These are phyloP conservation scores for Moringa oleifera DNA, from an alignment of 345 rosid genomes.

Conservation along the genomic window DNA sequence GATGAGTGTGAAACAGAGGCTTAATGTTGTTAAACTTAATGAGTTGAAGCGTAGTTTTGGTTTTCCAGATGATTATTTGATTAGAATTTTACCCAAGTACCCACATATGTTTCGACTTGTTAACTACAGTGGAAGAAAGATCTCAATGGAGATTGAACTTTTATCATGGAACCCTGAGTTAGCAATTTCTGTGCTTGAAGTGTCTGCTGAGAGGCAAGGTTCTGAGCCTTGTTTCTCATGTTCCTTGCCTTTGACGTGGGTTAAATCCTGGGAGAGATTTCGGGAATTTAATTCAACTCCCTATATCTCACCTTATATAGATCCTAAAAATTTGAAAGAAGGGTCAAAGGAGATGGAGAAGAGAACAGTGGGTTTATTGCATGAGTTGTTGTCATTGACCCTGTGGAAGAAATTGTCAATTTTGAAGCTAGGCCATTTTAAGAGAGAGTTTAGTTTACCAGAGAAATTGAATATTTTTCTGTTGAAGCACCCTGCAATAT, in stretches of 20 bases:
- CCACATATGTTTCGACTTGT: slow-evolving; percentile 54
- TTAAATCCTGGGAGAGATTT: slow-evolving; percentile 70
- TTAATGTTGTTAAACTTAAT: slow-evolving; percentile 62
- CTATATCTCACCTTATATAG: slow-evolving; percentile 68
- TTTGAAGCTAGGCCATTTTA: slow-evolving; percentile 74
- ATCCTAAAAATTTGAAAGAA: slow-evolving; percentile 32
- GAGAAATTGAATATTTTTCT: slow-evolving; percentile 71
- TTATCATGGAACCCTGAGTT: slow-evolving; percentile 61
- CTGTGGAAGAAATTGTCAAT: slow-evolving; percentile 87
- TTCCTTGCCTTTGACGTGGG: slow-evolving; percentile 71
- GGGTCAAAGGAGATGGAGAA: slow-evolving; percentile 77
- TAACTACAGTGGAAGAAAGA: slow-evolving; percentile 70
- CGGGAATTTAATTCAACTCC: slow-evolving; percentile 63
- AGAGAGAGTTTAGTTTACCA: slow-evolving; percentile 67
- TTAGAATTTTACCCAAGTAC: slow-evolving; percentile 68
- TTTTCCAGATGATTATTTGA: slow-evolving; percentile 72
- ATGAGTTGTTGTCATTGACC: slow-evolving; percentile 70
- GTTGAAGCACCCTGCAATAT: slow-evolving; percentile 75
- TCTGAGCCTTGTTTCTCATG: slow-evolving; percentile 55
- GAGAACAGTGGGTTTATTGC: slow-evolving; percentile 66
- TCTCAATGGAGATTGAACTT: slow-evolving; percentile 91
- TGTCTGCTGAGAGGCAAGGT: slow-evolving; percentile 40
- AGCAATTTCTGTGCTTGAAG: slow-evolving; percentile 74
- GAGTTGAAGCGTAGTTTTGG: slow-evolving; percentile 76
- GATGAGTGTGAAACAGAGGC: slow-evolving; percentile 75